A percentile compares a stretch with the other conserved stretches of the same genome.
Evolutionary conservation across 202 grass and related monocot species (phyloP).

Genomic region (Saccharum hybrid): DNA sequence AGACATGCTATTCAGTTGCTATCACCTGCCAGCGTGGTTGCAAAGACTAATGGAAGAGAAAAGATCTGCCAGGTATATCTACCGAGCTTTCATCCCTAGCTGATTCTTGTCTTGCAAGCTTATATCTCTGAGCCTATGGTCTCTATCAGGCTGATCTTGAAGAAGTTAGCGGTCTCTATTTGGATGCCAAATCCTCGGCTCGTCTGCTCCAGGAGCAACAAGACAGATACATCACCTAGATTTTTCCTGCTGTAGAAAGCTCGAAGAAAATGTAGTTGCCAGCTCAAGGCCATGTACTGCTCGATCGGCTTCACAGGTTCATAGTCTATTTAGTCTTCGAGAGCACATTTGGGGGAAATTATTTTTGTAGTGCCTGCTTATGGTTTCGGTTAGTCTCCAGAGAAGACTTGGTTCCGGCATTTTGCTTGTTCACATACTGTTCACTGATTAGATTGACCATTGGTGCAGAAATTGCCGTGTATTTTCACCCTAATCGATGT

Average conservation of each 20-base stretch:
- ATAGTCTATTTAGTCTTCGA: not conserved
- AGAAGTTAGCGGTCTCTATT: slow-evolving; percentile 72
- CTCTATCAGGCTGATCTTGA: slow-evolving; percentile 72
- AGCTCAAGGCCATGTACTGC: not conserved
- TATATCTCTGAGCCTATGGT: slow-evolving; percentile 16
- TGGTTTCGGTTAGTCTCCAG: not conserved
- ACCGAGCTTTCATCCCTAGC: not conserved
- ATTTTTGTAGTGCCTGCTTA: slow-evolving; percentile 25
- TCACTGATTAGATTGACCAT: slow-evolving; percentile 24
- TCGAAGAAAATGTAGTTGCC: slow-evolving; percentile 25
- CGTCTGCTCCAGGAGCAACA: slow-evolving; percentile 91
- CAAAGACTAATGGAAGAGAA: slow-evolving; percentile 85
- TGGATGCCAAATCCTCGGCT: slow-evolving; percentile 82
- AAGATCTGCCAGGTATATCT: slow-evolving; percentile 87
- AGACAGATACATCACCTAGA: slow-evolving; percentile 83
- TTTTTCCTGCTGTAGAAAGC: not conserved
- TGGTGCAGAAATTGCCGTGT: no score
- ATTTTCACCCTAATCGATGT: not conserved
- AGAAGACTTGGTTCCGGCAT: slow-evolving; percentile 24
- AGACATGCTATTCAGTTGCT: slow-evolving; percentile 92
- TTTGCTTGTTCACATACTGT: slow-evolving; percentile 41
- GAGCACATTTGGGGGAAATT: not conserved
- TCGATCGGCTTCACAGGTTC: not conserved
- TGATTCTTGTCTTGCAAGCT: slow-evolving; percentile 16
- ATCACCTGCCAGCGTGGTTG: slow-evolving; percentile 80